A percentile compares a stretch with the other conserved stretches of the same genome.
phyloP scores from a whole-genome alignment of 1,284 basidiomycete species.

The Bjerkandera adusta region DNA sequence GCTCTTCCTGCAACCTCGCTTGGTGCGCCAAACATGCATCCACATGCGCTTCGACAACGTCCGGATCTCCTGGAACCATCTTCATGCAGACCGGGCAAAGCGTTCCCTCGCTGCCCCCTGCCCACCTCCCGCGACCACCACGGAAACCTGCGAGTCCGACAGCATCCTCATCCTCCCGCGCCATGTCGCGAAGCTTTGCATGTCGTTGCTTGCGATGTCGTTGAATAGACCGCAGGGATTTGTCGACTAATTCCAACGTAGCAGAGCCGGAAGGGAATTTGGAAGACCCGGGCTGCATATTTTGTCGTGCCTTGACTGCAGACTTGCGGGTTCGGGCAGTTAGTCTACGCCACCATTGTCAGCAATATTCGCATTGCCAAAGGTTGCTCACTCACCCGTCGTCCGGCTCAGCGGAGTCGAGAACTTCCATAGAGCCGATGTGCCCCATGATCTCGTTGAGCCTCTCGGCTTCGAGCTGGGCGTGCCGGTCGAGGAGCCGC shows the following conservation, averaged over 20 bases:
- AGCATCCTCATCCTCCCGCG: constrained; percentile 55
- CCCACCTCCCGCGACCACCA: constrained; percentile 26
- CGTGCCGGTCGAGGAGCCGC: constrained; percentile 61
- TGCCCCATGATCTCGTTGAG: constrained; percentile 62
- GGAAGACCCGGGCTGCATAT: constrained; percentile 33
- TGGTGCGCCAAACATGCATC: constrained; percentile 68
- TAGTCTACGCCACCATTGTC: constrained; percentile 13
- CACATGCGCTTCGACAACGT: constrained; percentile 73
- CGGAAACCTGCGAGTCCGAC: constrained; percentile 22
- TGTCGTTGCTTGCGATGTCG: constrained; percentile 65
- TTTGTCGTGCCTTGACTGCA: constrained; percentile 62
- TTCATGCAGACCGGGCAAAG: constrained; percentile 66
- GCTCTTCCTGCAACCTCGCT: constrained; percentile 36
- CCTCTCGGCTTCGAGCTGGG: constrained; percentile 61
- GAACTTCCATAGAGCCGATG: constrained; percentile 52
- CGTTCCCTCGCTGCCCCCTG: constrained; percentile 35
- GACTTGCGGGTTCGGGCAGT: constrained; percentile 46
- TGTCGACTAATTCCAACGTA: constrained; percentile 43
- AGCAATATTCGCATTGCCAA: background rate
- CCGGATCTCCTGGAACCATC: constrained; percentile 58
- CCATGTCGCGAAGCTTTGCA: constrained; percentile 59
- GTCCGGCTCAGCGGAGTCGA: constrained; percentile 39
- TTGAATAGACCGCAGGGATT: constrained; percentile 56
- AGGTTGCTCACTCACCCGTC: constrained; percentile 40
- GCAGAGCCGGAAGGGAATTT: constrained; percentile 28